Evolutionary conservation across 1,284 basidiomycete genomes (phyloP).

Genomic region (Malassezia dermatis): DNA sequence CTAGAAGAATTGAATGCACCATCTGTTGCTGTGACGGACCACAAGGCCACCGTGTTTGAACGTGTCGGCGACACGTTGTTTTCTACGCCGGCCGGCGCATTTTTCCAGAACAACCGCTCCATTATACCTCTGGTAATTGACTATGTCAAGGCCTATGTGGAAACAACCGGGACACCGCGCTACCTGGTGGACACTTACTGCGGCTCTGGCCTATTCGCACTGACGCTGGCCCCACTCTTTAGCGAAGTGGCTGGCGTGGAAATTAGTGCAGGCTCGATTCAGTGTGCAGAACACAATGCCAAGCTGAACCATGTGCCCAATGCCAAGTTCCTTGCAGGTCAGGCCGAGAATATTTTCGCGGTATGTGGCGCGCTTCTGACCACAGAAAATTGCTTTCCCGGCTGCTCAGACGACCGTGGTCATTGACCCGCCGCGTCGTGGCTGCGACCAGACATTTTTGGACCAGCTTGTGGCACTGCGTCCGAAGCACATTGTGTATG

Average conservation of each 20-base stretch:
- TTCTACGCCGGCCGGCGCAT: constrained; percentile 68
- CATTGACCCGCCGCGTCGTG: constrained; percentile 29
- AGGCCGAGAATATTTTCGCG: constrained; percentile 54
- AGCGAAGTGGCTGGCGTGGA: constrained; percentile 78
- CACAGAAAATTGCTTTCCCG: constrained; percentile 56
- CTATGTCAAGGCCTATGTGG: constrained; percentile 57
- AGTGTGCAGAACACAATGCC: constrained; percentile 69
- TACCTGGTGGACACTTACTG: constrained; percentile 48
- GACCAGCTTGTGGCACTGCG: constrained; percentile 38
- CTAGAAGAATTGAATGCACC: constrained; percentile 21
- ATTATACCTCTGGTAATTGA: constrained; percentile 71
- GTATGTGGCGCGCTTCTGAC: not conserved
- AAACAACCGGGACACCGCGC: constrained; percentile 5
- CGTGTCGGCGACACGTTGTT: constrained; percentile 71
- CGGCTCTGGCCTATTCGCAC: constrained; percentile 76
- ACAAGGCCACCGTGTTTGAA: constrained; percentile 70
- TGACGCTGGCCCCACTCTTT: constrained; percentile 73
- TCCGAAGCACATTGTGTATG: constrained; percentile 39
- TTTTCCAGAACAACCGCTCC: constrained; percentile 97
- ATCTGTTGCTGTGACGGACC: constrained; percentile 58
- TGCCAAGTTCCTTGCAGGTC: constrained; percentile 53
- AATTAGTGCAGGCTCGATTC: constrained; percentile 62
- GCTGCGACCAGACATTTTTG: constrained; percentile 35
- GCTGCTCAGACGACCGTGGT: constrained; percentile 56
- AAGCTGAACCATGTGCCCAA: constrained; percentile 57